Base-by-base conservation (phyloP, 495 filamentous ascomycete genomes). In the Hyaloscypha bicolor region DNA sequence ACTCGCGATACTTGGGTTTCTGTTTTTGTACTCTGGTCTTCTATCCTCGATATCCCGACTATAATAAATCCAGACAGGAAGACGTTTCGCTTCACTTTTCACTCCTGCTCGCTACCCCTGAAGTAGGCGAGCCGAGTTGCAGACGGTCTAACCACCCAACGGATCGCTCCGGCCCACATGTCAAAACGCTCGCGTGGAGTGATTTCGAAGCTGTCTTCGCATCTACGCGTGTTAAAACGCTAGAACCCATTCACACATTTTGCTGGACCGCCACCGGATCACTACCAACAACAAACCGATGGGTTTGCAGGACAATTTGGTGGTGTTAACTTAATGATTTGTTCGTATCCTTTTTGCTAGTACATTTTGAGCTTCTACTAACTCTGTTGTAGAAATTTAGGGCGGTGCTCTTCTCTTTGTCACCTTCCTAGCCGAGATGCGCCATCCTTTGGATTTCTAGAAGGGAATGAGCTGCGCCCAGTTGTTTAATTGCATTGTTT, bases 391-490 rank as follows among this genome's bases (percentile, higher is more conserved):
- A 62, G 59, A 53, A 6, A 25, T 1, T 0, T 89, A 85, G 62
- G 85, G 83, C 29, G 86, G 86, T 39, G 80, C 81, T 1, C 75
- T 84, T 66, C 71, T 89, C 25, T 91, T 89, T 71, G 80, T 86
- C 48, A 87, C 88, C 64, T 88, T 91, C 72, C 73, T 88, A 67
- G 83, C 87, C 22, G 88, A 91, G 74, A 89, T 88, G 85, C 82
- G 82, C 59, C 80, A 83, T 22, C 86, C 86, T 1, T 73, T 74
- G 22, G 86, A 89, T 56, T 89, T 89, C 69, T 82, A 82, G 78
- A 89, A 88, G 72, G 83, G 80, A 1, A 79, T 88, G 75, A 76
- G 83, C 68, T 68, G 78, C 25, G 86, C 85, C n/a, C 79, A 86
- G 69, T 75, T 78, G 65, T 84, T 86, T 72, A 86, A 86, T 66